Evolutionary conservation across 2,329 filamentous ascomycete species (phyloP).

Genomic region (Diaporthe citrichinensis): DNA sequence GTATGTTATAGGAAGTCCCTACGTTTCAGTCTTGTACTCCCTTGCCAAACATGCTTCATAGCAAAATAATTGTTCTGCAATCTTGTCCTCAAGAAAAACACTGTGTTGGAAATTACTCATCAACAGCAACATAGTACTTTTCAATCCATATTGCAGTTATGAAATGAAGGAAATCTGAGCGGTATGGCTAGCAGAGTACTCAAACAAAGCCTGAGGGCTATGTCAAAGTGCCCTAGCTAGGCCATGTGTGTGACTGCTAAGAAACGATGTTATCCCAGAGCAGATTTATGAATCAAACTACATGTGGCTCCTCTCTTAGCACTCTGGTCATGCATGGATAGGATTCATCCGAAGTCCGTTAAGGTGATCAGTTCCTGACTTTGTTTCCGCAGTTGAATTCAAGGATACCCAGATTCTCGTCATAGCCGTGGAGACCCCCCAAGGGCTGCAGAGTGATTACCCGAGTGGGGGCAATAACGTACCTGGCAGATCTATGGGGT

Average conservation of each 20-base stretch:
- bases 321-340: background rate
- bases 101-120: no score
- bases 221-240: no score
- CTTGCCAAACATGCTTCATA: no score
- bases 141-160: background rate
- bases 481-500: constrained; percentile 15
- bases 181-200: background rate
- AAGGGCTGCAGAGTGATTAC: background rate
- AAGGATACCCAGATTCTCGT: constrained; percentile 3
- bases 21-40: no score
- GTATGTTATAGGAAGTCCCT: no score
- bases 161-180: no score
- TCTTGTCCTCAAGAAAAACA: no score
- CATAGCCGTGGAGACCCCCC: background rate
- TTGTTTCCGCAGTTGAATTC: background rate
- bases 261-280: no score
- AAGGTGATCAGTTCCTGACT: background rate
- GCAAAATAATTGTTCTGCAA: no score
- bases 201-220: background rate
- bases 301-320: background rate
- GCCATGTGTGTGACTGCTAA: no score
- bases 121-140: no score
- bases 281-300: no score
- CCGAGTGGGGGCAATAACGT: constrained; percentile 3
- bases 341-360: constrained; percentile 5